phyloP scores from a whole-genome alignment of 1,284 basidiomycete genomes.

The Bjerkandera adusta region DNA sequence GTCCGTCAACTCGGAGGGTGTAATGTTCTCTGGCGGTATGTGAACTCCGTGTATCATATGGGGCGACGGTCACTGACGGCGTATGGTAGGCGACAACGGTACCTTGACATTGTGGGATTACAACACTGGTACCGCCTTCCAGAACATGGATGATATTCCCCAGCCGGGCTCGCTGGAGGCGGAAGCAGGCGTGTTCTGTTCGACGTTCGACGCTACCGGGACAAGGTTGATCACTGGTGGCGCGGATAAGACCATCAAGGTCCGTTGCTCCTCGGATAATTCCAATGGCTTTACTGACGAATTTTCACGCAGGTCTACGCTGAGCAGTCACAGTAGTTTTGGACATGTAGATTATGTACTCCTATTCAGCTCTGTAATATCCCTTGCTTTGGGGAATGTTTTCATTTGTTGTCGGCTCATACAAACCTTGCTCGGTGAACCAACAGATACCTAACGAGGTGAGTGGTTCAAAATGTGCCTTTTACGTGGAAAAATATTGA shows the following conservation, averaged over 20 bases:
- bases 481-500: too few species aligned
- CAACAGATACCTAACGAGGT: too few species aligned
- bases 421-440: too few species aligned
- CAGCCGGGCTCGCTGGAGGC: slow-evolving; percentile 97
- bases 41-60: slow-evolving; percentile 11
- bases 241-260: slow-evolving; percentile 98
- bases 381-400: too few species aligned
- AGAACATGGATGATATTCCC: slow-evolving; percentile 90
- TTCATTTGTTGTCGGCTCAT: background rate
- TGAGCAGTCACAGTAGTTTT: slow-evolving; percentile 34
- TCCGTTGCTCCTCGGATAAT: slow-evolving; percentile 28
- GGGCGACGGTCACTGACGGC: background rate
- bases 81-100: slow-evolving; percentile 81
- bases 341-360: slow-evolving; percentile 2
- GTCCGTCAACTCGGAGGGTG: slow-evolving; percentile 92
- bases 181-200: slow-evolving; percentile 94
- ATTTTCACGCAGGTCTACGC: slow-evolving; percentile 40
- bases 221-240: slow-evolving; percentile 94
- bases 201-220: slow-evolving; percentile 94
- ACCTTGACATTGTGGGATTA: slow-evolving; percentile 93
- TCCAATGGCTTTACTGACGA: slow-evolving; percentile 1
- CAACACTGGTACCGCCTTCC: slow-evolving; percentile 92
- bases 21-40: slow-evolving; percentile 93
- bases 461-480: too few species aligned
- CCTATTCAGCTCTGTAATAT: too few species aligned